Percentiles rank a stretch among this genome's conserved stretches.
These are phyloP conservation scores for Chytriomyces confervae DNA, from an alignment of 192 early-diverging fungal genomes.

Conservation along the genomic window DNA sequence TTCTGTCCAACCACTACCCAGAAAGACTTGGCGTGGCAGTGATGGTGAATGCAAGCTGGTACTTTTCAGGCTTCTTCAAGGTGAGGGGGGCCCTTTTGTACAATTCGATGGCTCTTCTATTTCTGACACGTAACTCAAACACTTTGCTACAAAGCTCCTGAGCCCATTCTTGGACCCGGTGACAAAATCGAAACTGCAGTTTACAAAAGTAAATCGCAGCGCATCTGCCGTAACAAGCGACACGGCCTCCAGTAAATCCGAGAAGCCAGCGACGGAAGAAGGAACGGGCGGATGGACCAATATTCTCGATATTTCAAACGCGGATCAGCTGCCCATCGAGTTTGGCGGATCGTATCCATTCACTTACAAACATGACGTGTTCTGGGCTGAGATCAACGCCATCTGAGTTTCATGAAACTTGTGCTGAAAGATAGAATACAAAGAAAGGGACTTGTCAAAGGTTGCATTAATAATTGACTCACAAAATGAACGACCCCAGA, in stretches of 20 bases:
- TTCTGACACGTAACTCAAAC: background rate
- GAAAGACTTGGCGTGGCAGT: slow-evolving; percentile 72
- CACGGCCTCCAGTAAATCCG: background rate
- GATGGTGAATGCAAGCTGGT: slow-evolving; percentile 83
- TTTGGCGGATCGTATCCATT: slow-evolving; percentile 80
- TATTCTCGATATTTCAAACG: slow-evolving; percentile 56
- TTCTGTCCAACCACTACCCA: slow-evolving; percentile 88
- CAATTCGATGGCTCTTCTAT: background rate
- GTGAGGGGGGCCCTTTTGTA: slow-evolving; percentile 58
- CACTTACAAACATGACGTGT: slow-evolving; percentile 64
- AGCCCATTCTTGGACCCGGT: slow-evolving; percentile 92
- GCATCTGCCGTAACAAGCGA: slow-evolving; percentile 7
- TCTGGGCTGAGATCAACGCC: slow-evolving; percentile 10
- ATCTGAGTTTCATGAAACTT: background rate
- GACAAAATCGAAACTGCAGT: slow-evolving; percentile 76
- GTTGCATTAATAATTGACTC: background rate
- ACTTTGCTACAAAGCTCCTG: slow-evolving; percentile 40
- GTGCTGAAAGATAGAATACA: background rate
- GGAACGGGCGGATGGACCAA: slow-evolving; percentile 53
- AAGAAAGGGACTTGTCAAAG: background rate
- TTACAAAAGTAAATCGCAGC: slow-evolving; percentile 68
- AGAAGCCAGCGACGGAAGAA: background rate
- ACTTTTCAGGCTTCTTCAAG: slow-evolving; percentile 84
- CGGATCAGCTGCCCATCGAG: slow-evolving; percentile 67
- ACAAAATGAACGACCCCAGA: background rate